A percentile compares a stretch with the other conserved stretches of the same genome.
Conservation (phyloP, 805 yeast species). For the Scheffersomyces spartinae region DNA sequence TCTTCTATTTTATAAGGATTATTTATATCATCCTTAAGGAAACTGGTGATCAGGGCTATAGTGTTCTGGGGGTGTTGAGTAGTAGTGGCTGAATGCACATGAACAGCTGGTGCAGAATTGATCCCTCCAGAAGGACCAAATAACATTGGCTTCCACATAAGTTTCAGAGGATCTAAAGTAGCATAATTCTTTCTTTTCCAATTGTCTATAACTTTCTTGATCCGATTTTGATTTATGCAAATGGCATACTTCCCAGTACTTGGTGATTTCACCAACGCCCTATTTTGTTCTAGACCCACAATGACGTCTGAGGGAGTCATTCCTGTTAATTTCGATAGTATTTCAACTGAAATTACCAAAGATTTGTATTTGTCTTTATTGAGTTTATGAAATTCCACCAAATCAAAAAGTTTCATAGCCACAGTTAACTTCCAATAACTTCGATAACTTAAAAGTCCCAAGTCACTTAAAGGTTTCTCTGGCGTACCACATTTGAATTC, state of each 20-base stretch:
- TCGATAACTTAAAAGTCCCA: constrained; percentile 78
- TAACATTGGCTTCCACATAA: constrained; percentile 77
- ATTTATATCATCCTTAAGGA: constrained; percentile 55
- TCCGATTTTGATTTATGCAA: constrained; percentile 32
- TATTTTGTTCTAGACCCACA: constrained; percentile 71
- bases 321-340: constrained; percentile 61
- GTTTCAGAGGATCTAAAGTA: constrained; percentile 35
- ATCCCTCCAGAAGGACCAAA: constrained; percentile 82
- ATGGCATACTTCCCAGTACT: constrained; percentile 39
- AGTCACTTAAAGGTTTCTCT: constrained; percentile 82
- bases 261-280: constrained; percentile 42
- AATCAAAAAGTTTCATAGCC: constrained; percentile 38
- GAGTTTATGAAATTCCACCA: constrained; percentile 17
- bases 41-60: constrained; percentile 10
- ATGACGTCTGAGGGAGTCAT: constrained; percentile 81
- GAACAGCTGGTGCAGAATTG: constrained; percentile 43
- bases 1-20: constrained; percentile 52
- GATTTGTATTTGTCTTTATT: constrained; percentile 6
- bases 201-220: constrained; percentile 29
- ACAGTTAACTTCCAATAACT: constrained; percentile 74
- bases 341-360: constrained; percentile 39
- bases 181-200: constrained; percentile 49
- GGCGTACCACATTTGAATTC: constrained; percentile 86
- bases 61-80: constrained; percentile 2
- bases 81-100: constrained; percentile 10